Evolutionary conservation across 176 grass and related monocot species (phyloP).

Genomic region (Triticum aestivum): IWGSC_CS_RefSeq_v2.1 NC_057813.1:243236501-243237000

Average conservation of each 20-base stretch:
- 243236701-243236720: background rate
- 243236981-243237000: background rate
- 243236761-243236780: background rate
- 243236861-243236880: background rate
- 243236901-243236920: background rate
- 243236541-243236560: background rate
- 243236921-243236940: background rate
- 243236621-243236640: background rate
- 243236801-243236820: background rate
- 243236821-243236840: conserved; percentile 16
- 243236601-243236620: background rate
- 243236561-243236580: background rate
- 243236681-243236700: too few species aligned
- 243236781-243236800: background rate
- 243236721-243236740: background rate
- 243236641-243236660: background rate
- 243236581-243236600: background rate
- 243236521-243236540: background rate
- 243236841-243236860: background rate
- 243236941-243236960: background rate
- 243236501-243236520: background rate
- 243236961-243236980: background rate
- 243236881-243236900: background rate
- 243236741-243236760: background rate
- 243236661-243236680: too few species aligned